Percentiles rank a stretch among this genome's conserved stretches.
phyloP scores from a whole-genome alignment of 306 rosid genomes.

The Ceratonia siliqua region DNA sequence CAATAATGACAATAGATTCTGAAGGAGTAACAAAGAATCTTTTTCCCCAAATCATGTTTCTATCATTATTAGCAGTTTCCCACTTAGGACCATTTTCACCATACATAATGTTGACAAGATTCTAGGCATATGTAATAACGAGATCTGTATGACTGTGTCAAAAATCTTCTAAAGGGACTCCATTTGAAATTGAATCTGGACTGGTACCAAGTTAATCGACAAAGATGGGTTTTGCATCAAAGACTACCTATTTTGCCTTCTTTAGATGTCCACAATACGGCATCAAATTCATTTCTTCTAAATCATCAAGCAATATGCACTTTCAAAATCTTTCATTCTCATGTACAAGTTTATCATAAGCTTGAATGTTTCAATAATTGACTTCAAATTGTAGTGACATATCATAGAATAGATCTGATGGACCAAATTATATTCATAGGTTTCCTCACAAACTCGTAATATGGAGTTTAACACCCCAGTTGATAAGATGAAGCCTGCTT shows the following conservation, averaged over 20 bases:
- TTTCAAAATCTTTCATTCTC: slow-evolving; percentile 69
- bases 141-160: slow-evolving; percentile 98
- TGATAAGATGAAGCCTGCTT: slow-evolving; percentile 57
- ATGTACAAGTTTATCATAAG: slow-evolving; percentile 58
- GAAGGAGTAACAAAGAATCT: no score
- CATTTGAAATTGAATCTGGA: slow-evolving; percentile 86
- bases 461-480: slow-evolving; percentile 48
- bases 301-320: slow-evolving; percentile 69
- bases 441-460: slow-evolving; percentile 52
- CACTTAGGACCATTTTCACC: no score
- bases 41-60: no score
- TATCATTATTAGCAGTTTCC: no score
- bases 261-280: no score
- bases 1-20: no score
- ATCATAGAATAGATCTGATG: slow-evolving; percentile 62
- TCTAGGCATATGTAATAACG: no score
- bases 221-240: no score
- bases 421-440: slow-evolving; percentile 71
- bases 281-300: slow-evolving; percentile 49
- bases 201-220: no score
- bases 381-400: slow-evolving; percentile 40
- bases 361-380: slow-evolving; percentile 67
- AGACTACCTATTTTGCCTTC: no score
- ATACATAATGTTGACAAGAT: no score
- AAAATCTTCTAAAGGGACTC: slow-evolving; percentile 94